Base-by-base conservation (phyloP, 1,139 yeast species). In the Martiniozyma asiatica region DNA sequence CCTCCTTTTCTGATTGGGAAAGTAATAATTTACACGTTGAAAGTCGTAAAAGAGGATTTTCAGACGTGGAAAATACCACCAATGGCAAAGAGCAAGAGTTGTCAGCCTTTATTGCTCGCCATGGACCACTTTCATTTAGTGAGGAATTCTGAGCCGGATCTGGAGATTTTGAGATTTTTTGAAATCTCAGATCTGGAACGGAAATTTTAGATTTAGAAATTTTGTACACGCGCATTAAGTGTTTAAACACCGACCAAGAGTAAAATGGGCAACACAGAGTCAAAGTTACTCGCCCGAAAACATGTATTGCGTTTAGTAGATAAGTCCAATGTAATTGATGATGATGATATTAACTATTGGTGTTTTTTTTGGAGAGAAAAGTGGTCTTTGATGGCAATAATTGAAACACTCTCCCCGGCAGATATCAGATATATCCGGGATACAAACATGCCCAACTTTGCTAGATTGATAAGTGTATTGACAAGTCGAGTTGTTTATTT, bases 191-290 rank as follows among this genome's bases (percentile, higher is more conserved):
- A n/a, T n/a, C n/a, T n/a, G n/a, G n/a, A n/a, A n/a, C n/a, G n/a
- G n/a, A n/a, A n/a, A n/a, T n/a, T n/a, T n/a, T n/a, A n/a, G n/a
- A n/a, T n/a, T n/a, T n/a, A n/a, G n/a, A n/a, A n/a, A n/a, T n/a
- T n/a, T n/a, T n/a, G n/a, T n/a, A n/a, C n/a, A n/a, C n/a, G n/a
- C n/a, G n/a, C n/a, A n/a, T n/a, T n/a, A n/a, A n/a, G n/a, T n/a
- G n/a, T n/a, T n/a, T n/a, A n/a, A n/a, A n/a, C n/a, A n/a, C n/a
- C n/a, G n/a, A n/a, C n/a, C n/a, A n/a, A n/a, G n/a, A 21, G 13
- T 8, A 26, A 9, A 19, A 81, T 81, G 94, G 85, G 77, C 27
- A 68, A 77, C 20, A 59, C 75, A 13, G 92, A 81, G 36, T 80
- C 87, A 16, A 76, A 66, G 43, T 56, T 69, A 21, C 59, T 63